Conservation (phyloP, 1,139 yeast genomes). For the Pichia norvegensis region DNA sequence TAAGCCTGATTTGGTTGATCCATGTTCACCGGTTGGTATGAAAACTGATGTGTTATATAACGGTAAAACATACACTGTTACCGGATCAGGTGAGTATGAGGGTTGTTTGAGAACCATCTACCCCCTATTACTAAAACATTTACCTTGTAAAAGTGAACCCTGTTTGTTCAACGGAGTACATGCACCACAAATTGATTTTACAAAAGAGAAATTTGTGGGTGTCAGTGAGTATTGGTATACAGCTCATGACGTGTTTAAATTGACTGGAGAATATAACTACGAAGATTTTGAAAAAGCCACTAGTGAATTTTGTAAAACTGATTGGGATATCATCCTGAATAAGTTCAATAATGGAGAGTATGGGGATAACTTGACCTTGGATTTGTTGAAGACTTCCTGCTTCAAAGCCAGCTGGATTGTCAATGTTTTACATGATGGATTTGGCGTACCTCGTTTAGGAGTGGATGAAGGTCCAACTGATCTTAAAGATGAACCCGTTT, state of each 20-base stretch:
- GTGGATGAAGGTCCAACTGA: slow-evolving; percentile 33
- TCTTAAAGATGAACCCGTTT: slow-evolving; percentile 28
- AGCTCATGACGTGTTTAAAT: slow-evolving; percentile 68
- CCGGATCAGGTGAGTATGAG: slow-evolving; percentile 64
- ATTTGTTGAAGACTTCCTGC: slow-evolving; percentile 55
- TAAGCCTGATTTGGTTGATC: slow-evolving; percentile 42
- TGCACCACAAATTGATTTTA: slow-evolving; percentile 65
- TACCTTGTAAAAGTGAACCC: slow-evolving; percentile 69
- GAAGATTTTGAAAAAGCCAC: slow-evolving; percentile 52
- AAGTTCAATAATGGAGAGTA: slow-evolving; percentile 47
- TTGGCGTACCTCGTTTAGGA: slow-evolving; percentile 59
- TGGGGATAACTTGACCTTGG: slow-evolving; percentile 39
- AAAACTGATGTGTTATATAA: slow-evolving; percentile 37
- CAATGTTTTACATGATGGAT: slow-evolving; percentile 71
- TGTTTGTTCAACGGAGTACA: slow-evolving; percentile 78
- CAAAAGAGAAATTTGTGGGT: slow-evolving; percentile 67
- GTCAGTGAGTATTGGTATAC: slow-evolving; percentile 83
- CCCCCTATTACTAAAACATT: slow-evolving; percentile 59
- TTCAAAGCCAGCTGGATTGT: slow-evolving; percentile 81
- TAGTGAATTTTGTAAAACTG: slow-evolving; percentile 55
- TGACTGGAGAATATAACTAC: slow-evolving; percentile 71
- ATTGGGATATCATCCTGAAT: slow-evolving; percentile 47
- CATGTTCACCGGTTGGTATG: slow-evolving; percentile 63
- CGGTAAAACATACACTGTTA: slow-evolving; percentile 40
- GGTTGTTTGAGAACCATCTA: slow-evolving; percentile 60